Base-by-base conservation (phyloP, 371 early-diverging fungal genomes). In the Apophysomyces elegans region DNA sequence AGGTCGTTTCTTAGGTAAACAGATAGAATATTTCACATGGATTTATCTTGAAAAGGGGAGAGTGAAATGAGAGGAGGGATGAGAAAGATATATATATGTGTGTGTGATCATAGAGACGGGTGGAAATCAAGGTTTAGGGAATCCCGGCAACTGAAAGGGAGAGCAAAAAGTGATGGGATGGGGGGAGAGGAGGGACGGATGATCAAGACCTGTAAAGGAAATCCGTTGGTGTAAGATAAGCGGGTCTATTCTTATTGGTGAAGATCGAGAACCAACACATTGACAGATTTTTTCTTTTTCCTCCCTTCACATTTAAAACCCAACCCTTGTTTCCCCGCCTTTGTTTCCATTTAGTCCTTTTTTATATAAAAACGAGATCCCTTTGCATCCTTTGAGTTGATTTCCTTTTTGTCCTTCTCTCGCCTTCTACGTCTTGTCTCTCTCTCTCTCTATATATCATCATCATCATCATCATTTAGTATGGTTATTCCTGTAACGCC, bases 401-500 rank as follows among this genome's bases (percentile, higher is more conserved):
- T 11, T 47, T 47, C 21, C 21, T 50, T 50, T 21, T 45, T 45
- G 16, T 45, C 46, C 46, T 18, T 45, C 16, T 45, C 46, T 50
- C 54, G 54, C 9, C 54, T 26, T 21, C 8, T 21, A 18, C 21
- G 9, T 50, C 5, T 50, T 50, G 9, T 16, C 21, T 50, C 21
- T 50, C 21, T 50, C 21, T 11, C 1, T 16, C 18, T 18, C 18
- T 18, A 0, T 18, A 18, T 18, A n/a, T n/a, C n/a, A 13, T n/a
- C 12, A 46, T n/a, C n/a, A 12, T 43, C 4, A 4, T 7, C 16
- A n/a, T n/a, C 11, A 64, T 46, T 26, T 26, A 26, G 1, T 26
- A 61, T 68, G 64, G 69, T 64, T 59, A 66, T 56, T 41, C 65
- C 69, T 8, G 59, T 61, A 21, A 66, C 62, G 14, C 37, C 80